These are phyloP conservation scores for Saccharomycopsis oosterbeekiorum DNA, from an alignment of 805 yeast species.

Conservation along the genomic window DNA sequence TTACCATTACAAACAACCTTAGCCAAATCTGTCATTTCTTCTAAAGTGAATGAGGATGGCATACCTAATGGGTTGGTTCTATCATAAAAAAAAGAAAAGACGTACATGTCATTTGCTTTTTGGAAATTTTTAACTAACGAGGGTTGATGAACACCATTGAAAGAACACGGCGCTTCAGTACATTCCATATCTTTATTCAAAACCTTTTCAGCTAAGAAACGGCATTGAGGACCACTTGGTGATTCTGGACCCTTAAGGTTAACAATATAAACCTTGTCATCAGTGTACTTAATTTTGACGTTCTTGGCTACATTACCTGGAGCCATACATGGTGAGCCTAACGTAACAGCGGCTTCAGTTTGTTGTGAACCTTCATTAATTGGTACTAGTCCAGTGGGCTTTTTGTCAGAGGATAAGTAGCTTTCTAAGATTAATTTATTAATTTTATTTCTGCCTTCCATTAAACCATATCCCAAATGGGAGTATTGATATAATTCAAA, in stretches of 20 bases:
- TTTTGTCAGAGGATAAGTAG: conserved; percentile 29
- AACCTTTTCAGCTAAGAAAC: conserved; percentile 69
- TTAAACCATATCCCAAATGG: conserved; percentile 91
- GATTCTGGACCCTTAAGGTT: conserved; percentile 55
- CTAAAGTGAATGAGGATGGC: conserved; percentile 81
- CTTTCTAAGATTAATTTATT: conserved; percentile 53
- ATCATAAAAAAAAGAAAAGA: conserved; percentile 93
- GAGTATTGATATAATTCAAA: conserved; percentile 86
- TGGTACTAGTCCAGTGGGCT: conserved; percentile 22
- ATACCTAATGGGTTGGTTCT: conserved; percentile 89
- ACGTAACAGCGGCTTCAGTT: conserved; percentile 32
- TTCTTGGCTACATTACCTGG: conserved; percentile 56
- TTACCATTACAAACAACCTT: conserved; percentile 80
- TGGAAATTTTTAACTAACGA: conserved; percentile 72
- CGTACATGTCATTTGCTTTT: conserved; percentile 63
- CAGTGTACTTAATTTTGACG: conserved; percentile 48
- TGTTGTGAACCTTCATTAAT: conserved; percentile 25
- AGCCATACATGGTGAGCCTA: conserved; percentile 81
- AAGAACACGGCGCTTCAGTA: conserved; percentile 73
- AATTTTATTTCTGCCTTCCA: conserved; percentile 84
- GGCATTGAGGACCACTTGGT: conserved; percentile 76
- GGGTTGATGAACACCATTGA: conserved; percentile 97
- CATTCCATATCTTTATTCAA: conserved; percentile 80
- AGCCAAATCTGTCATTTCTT: conserved; percentile 76
- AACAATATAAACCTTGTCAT: conserved; percentile 39